Evolutionary conservation across 371 early-diverging fungal species (phyloP), one percentile per base, ranked within the genome.

Genomic region (Rhizopus sp.): DNA sequence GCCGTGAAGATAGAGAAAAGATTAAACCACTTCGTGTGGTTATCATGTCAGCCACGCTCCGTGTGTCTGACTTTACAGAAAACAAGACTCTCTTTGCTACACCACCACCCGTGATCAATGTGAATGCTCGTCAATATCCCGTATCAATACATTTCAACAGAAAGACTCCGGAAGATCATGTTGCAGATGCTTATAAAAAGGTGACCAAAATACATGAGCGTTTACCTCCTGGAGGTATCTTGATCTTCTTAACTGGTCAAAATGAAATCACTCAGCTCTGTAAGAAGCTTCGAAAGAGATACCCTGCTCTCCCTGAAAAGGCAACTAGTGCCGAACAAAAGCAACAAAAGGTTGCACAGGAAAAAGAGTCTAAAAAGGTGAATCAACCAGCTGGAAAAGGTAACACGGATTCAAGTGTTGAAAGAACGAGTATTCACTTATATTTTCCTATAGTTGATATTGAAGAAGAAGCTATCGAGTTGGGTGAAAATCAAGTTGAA

Each of bases 1-100:
- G 81, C 54, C 63, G 70, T 46, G 83, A 84, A 57, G 84, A 83
- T 50, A 63, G 77, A 30, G 66, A 82, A 38, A 76, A 72, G 45
- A 82, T 85, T 51, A 85, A 84, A 64, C 96, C 97, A 12, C 78
- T 99, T 7, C 94, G 94, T 75, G 75, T 99, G 15, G 85, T 99
- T 29, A 93, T 99, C 67, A 99, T 99, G 99, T 94, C 95, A 64
- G 99, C 99, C 47, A 99, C 99, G 0, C 78, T 98, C 38, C 87
- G 93, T 34, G 92, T 97, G 0, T 85, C 92, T 49, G 95, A 95
- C 65, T 97, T 98, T 70, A 89, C 91, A n/a, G 78, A 80, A 59
- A 97, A 96, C 77, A 73, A 69, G 50, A 76, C 83, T 0, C 72
- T 96, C 23, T 96, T 96, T 63, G 74, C 83, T 5, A 60, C 50